These are phyloP conservation scores for Sambucus nigra DNA, from an alignment of 129 eudicot species.

Conservation along the genomic window DNA sequence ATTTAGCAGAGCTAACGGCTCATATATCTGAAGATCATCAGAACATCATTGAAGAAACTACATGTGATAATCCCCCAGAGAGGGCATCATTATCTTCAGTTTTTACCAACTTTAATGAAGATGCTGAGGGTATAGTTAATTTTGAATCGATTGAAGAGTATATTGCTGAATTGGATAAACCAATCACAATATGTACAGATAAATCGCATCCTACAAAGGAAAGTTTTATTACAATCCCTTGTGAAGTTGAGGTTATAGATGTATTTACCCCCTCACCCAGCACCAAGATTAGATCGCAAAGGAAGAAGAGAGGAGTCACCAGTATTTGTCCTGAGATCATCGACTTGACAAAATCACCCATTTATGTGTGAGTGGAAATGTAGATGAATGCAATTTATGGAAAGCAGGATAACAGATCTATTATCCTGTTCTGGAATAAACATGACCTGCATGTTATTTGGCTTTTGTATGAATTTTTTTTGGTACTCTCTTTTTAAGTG, in stretches of 20 bases:
- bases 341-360: constrained; percentile 66
- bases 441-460: neutral
- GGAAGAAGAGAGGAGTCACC: constrained; percentile 32
- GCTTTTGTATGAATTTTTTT: no score
- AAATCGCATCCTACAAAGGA: constrained; percentile 3
- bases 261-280: constrained; percentile 64
- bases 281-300: constrained; percentile 5
- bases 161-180: constrained; percentile 6
- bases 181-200: neutral
- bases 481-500: no score
- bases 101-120: neutral
- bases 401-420: no score
- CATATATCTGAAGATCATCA: neutral
- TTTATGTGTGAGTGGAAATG: constrained; percentile 25
- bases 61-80: neutral
- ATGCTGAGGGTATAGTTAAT: neutral
- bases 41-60: constrained; percentile 1
- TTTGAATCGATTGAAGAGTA: neutral
- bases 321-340: constrained; percentile 35
- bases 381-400: no score
- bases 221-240: constrained; percentile 8
- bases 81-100: neutral
- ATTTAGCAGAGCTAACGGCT: no score
- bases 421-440: neutral
- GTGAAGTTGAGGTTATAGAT: constrained; percentile 58